Conservation (phyloP, 2,329 filamentous ascomycete genomes). For the Sporothrix pallida region DNA sequence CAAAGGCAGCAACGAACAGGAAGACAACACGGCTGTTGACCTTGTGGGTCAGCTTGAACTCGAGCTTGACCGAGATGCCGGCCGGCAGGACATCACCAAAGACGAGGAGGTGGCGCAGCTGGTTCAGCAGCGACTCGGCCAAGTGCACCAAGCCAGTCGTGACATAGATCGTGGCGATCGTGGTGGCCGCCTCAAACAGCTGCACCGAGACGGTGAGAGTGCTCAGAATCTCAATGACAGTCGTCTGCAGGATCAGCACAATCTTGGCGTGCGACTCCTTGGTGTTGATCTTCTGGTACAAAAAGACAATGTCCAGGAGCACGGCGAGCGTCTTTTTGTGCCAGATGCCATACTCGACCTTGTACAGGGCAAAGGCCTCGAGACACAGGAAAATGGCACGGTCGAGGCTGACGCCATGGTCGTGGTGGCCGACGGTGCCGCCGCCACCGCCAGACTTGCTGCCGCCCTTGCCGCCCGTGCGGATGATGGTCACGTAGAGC, state of each 20-base stretch:
- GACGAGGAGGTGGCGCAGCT: slow-evolving; percentile 57
- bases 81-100: slow-evolving; percentile 49
- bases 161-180: slow-evolving; percentile 54
- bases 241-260: slow-evolving; percentile 48
- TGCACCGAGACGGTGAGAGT: slow-evolving; percentile 49
- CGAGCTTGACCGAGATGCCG: slow-evolving; percentile 48
- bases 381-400: slow-evolving; percentile 49
- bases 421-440: slow-evolving; percentile 29
- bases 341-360: slow-evolving; percentile 53
- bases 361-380: slow-evolving; percentile 52
- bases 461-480: slow-evolving; percentile 45
- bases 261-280: slow-evolving; percentile 49
- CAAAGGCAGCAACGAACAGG: slow-evolving; percentile 54
- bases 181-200: slow-evolving; percentile 56
- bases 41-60: slow-evolving; percentile 44
- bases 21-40: slow-evolving; percentile 44
- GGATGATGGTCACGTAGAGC: slow-evolving; percentile 52
- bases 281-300: slow-evolving; percentile 50
- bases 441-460: slow-evolving; percentile 41
- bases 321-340: slow-evolving; percentile 53
- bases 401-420: slow-evolving; percentile 45
- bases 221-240: slow-evolving; percentile 50
- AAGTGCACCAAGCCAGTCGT: slow-evolving; percentile 49
- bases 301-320: slow-evolving; percentile 50
- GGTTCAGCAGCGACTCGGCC: slow-evolving; percentile 52